Evolutionary conservation across 2,329 filamentous ascomycete genomes (phyloP), one percentile per base, ranked within the genome.

Genomic region (Dothideomycetes sp.): DNA sequence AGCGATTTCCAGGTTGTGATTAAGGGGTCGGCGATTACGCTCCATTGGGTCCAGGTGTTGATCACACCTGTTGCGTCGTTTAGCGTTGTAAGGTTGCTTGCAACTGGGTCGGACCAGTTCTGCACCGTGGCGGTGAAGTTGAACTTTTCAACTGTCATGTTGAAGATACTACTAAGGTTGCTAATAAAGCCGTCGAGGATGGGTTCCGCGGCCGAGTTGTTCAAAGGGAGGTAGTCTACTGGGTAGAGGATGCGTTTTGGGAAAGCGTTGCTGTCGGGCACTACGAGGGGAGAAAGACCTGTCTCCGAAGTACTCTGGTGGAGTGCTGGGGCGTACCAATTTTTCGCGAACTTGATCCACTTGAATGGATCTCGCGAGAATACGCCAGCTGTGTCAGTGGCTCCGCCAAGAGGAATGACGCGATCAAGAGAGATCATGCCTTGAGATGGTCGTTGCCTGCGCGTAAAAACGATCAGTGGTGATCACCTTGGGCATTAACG

Each of bases 161-260:
- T 52, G 43, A 65, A 62, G 4, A 61, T 46, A 3, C 49, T 34
- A 3, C 55, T 55, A 41, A 63, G 44, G 31, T 60, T 58, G 11
- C 33, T 43, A 31, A 65, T 56, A 45, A 64, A 64, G 1, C 41
- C 42, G 43, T 63, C 56, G 0, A 65, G 51, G 7, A 64, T 53
- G 2, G 52, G 49, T 29, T 64, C 58, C 1, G 62, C 60, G 2
- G 60, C 59, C 0, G 61, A 57, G 41, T 64, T 65, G 41, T 50
- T 57, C 3, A 65, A 49, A 0, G 63, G 62, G 1, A 65, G 51
- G 38, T 64, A 64, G 34, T 66, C 63, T 3, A 50, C 52, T 2
- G 60, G 59, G 40, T 65, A 65, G 2, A 64, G 42, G 17, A 65
- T 54, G 1, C 57, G 54, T 42, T 61, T 62, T 4, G 62, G 62